Evolutionary conservation across 2,329 filamentous ascomycete genomes (phyloP).

Genomic region (Thelonectria blattea): DNA sequence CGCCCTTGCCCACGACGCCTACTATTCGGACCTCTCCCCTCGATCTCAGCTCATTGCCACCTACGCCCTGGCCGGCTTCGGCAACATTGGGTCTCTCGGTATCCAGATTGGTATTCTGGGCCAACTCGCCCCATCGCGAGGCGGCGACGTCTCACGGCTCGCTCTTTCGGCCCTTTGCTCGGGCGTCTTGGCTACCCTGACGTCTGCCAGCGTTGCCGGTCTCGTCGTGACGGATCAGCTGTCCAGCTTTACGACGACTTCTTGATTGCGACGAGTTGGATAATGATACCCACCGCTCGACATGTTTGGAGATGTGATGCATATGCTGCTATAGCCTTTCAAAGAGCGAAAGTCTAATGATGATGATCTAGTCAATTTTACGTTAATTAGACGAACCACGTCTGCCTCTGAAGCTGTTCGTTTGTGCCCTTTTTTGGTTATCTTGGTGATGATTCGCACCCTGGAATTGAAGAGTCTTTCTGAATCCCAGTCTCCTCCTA

Average conservation of each 20-base stretch:
- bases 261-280: background rate
- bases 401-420: background rate
- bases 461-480: too few relatives aligned
- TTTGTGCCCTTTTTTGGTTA: background rate
- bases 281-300: constrained; percentile 9
- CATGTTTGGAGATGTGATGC: background rate
- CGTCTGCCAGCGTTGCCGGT: constrained; percentile 78
- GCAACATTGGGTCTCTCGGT: constrained; percentile 86
- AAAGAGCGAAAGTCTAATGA: background rate
- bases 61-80: constrained; percentile 83
- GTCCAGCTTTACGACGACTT: constrained; percentile 21
- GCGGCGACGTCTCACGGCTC: constrained; percentile 76
- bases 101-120: constrained; percentile 89
- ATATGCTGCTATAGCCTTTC: background rate
- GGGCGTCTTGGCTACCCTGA: constrained; percentile 80
- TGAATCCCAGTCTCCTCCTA: background rate
- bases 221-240: constrained; percentile 68
- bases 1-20: constrained; percentile 58
- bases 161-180: constrained; percentile 79
- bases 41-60: constrained; percentile 83
- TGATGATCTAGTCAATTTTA: constrained; percentile 2
- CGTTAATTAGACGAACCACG: background rate
- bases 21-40: constrained; percentile 65
- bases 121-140: constrained; percentile 76
- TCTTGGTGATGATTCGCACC: background rate